Conservation (phyloP, 495 filamentous ascomycete species). For the Neurospora discreta region DNA sequence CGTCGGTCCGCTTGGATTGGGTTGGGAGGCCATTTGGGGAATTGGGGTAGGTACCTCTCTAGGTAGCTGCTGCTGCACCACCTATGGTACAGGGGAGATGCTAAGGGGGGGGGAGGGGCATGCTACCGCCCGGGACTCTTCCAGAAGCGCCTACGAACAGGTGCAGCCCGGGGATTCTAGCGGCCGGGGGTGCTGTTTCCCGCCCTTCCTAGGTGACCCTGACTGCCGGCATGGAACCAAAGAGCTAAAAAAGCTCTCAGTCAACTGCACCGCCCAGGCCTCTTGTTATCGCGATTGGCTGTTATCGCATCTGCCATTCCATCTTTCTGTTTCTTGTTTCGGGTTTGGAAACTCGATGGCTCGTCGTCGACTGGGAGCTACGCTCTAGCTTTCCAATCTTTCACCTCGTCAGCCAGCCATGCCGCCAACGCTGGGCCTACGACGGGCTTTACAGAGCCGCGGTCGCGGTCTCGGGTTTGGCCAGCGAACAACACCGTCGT, state of each 20-base stretch:
- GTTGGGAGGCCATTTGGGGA: background rate
- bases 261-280: background rate
- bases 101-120: too few relatives aligned
- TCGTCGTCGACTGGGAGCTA: background rate
- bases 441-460: constrained; percentile 11
- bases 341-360: background rate
- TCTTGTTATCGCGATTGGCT: background rate
- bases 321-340: background rate
- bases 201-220: too few relatives aligned
- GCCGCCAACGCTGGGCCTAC: constrained; percentile 24
- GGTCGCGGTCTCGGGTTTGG: background rate
- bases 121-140: background rate
- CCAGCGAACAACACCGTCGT: constrained; percentile 2
- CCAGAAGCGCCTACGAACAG: background rate
- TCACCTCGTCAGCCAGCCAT: constrained; percentile 10
- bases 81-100: too few relatives aligned
- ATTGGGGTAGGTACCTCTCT: too few relatives aligned
- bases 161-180: background rate
- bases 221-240: background rate
- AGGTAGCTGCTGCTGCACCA: background rate
- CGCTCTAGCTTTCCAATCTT: background rate
- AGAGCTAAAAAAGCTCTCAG: background rate
- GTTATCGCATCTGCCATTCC: background rate
- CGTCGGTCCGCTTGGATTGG: background rate
- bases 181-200: background rate